A percentile compares a stretch with the other conserved stretches of the same genome.
These are phyloP conservation scores for Sonneratia alba DNA, from an alignment of 345 rosid species.

Conservation along the genomic window DNA sequence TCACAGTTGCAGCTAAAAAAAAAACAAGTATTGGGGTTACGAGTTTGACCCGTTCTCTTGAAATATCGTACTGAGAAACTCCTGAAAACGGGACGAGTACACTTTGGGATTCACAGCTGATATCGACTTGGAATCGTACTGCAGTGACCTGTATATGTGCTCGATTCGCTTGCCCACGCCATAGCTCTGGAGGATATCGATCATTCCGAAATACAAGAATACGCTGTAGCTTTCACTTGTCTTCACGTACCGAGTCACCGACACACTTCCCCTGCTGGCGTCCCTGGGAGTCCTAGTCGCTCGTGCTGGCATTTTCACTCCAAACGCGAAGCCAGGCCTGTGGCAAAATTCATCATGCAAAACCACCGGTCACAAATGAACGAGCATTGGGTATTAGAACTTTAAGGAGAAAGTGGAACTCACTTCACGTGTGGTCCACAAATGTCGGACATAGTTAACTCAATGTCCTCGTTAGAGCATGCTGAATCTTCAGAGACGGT, in stretches of 20 bases:
- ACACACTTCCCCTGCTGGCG: constrained; percentile 5
- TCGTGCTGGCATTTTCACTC: background rate
- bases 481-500: constrained; percentile 15
- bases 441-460: constrained; percentile 12
- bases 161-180: constrained; percentile 36
- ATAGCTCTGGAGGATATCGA: constrained; percentile 40
- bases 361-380: background rate
- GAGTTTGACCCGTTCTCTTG: background rate
- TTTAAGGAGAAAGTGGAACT: background rate
- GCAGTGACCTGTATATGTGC: constrained; percentile 46
- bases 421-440: constrained; percentile 22
- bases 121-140: constrained; percentile 35
- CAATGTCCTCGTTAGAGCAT: constrained; percentile 9
- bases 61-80: constrained; percentile 30
- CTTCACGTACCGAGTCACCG: constrained; percentile 2
- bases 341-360: background rate
- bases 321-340: background rate
- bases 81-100: constrained; percentile 44
- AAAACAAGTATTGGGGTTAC: no score
- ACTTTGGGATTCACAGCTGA: constrained; percentile 44
- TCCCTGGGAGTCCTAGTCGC: constrained; percentile 2
- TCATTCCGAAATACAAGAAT: constrained; percentile 30
- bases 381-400: background rate
- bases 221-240: constrained; percentile 25
- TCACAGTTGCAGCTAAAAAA: no score